Percentiles rank a stretch among this genome's conserved stretches.
phyloP scores from a whole-genome alignment of 2,329 filamentous ascomycete species.

The Cercospora nicotianae region DNA sequence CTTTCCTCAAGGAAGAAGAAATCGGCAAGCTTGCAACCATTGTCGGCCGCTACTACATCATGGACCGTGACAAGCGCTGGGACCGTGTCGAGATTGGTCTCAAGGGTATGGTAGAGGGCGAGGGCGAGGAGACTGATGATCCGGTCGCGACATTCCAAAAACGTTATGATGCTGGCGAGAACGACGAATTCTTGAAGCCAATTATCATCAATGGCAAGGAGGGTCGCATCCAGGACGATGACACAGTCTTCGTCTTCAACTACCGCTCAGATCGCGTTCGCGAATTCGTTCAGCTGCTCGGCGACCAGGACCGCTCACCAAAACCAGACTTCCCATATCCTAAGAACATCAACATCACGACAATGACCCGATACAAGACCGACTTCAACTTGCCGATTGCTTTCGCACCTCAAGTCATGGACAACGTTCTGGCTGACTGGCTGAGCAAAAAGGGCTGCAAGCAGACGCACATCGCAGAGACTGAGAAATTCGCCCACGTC shows the following conservation, averaged over 20 bases:
- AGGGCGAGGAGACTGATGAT: slow-evolving; percentile 83
- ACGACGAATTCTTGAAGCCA: slow-evolving; percentile 96
- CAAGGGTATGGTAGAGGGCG: slow-evolving; percentile 79
- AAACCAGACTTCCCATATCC: slow-evolving; percentile 90
- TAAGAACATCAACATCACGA: slow-evolving; percentile 81
- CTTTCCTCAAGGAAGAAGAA: slow-evolving; percentile 78
- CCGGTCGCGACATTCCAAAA: slow-evolving; percentile 83
- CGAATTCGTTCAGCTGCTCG: slow-evolving; percentile 92
- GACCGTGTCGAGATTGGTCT: slow-evolving; percentile 88
- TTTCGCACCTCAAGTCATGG: slow-evolving; percentile 93
- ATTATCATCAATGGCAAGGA: slow-evolving; percentile 91
- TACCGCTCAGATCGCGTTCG: slow-evolving; percentile 97
- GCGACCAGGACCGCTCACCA: slow-evolving; percentile 87
- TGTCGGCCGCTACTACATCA: slow-evolving; percentile 95
- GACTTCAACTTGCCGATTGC: slow-evolving; percentile 91
- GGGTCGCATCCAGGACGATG: slow-evolving; percentile 81
- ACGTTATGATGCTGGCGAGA: slow-evolving; percentile 83
- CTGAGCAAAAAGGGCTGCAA: slow-evolving; percentile 82
- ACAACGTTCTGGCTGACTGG: slow-evolving; percentile 97
- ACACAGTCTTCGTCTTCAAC: slow-evolving; percentile 99
- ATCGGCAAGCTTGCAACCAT: slow-evolving; percentile 86
- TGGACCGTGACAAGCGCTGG: slow-evolving; percentile 99
- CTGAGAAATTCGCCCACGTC: slow-evolving; percentile 98
- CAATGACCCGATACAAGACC: slow-evolving; percentile 98
- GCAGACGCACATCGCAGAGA: slow-evolving; percentile 97